Base-by-base conservation (phyloP, 768 basidiomycete species). In the Hericium coralloides region DNA sequence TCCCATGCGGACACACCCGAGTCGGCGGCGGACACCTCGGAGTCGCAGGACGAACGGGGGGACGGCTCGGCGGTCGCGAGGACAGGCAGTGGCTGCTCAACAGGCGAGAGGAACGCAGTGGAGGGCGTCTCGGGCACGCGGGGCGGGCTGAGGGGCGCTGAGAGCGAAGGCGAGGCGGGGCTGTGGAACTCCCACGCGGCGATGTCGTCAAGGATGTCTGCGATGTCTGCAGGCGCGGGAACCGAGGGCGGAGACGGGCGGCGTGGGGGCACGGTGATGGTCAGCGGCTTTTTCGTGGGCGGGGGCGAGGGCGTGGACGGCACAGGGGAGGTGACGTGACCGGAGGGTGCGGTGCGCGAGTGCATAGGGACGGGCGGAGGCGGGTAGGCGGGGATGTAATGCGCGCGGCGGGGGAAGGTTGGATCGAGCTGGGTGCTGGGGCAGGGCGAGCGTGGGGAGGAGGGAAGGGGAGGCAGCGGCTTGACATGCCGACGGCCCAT, bases 171-270 rank as follows among this genome's bases (percentile, higher is more conserved):
- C 26, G 17, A 39, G 45, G 59, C 37, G 0, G 61, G 60, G 17
- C 54, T 45, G 23, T 55, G 51, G 20, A 58, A 38, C n/a, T 49
- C 55, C 59, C 60, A 59, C 4, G 60, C 37, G 26, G 54, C 55
- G 47, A 49, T 18, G 20, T 68, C 68, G 31, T 55, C 55, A 12
- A 65, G 25, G 47, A 61, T 58, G 23, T 61, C 58, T 5, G 55
- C 76, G 2, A 78, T 68, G 37, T 85, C 82, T 9, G 77, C 66
- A 2, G 76, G 73, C 36, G 76, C 38, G 55, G 76, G 74, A 58
- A 72, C 76, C 26, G 79, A 76, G 1, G 85, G 84, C 38, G 75
- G 82, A 31, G 26, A 31, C 0, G 83, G 81, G 2, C 82, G 76
- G 20, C 49, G 49, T 10, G 49, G 18, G 2, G 63, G 61, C 2